phyloP scores from a whole-genome alignment of 2,329 filamentous ascomycete genomes.

The Helminthosporium solani region DNA sequence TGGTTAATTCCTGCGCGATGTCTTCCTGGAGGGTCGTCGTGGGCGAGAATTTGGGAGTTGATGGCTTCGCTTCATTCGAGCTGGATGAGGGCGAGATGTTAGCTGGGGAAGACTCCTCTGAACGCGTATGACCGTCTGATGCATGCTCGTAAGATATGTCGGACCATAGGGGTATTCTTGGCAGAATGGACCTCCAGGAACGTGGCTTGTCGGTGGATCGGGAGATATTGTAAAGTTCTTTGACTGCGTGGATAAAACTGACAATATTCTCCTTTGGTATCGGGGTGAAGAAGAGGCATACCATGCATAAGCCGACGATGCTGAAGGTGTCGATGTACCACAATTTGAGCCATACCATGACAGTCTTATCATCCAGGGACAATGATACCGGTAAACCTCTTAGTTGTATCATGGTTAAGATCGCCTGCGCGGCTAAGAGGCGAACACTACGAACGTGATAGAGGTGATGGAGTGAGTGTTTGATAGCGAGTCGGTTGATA shows the following conservation, averaged over 20 bases:
- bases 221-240: neutral
- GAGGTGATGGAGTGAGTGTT: neutral
- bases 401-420: neutral
- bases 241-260: neutral
- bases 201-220: neutral
- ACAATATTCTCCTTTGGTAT: neutral
- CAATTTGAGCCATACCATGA: neutral
- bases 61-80: neutral
- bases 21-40: conserved; percentile 1
- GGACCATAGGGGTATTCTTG: neutral
- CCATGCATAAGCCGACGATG: neutral
- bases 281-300: neutral
- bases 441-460: neutral
- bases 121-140: no score
- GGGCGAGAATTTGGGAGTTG: neutral
- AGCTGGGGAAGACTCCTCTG: neutral
- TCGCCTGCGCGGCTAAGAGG: neutral
- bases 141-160: neutral
- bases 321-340: neutral
- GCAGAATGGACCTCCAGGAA: neutral
- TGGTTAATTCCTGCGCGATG: neutral
- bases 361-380: neutral
- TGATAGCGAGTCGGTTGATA: neutral
- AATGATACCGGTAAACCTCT: neutral
- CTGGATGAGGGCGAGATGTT: neutral